A percentile compares a stretch with the other conserved stretches of the same genome.
Conservation (phyloP, 1,284 basidiomycete species). For the Ceratobasidium sp. region DNA sequence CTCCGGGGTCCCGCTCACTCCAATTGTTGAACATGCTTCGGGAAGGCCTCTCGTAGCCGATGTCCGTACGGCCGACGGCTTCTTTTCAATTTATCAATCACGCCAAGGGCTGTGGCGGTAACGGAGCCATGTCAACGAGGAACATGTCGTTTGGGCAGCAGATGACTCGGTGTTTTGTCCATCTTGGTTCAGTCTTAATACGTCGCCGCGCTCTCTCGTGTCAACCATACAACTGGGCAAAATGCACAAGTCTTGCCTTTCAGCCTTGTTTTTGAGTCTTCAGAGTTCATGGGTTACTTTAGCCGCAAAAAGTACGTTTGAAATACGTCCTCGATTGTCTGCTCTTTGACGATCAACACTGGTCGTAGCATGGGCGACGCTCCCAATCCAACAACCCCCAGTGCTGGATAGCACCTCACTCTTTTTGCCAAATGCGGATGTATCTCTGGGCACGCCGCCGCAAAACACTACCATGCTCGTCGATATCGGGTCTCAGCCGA, state of each 20-base stretch:
- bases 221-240: neutral
- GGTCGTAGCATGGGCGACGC: conserved; percentile 11
- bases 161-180: neutral
- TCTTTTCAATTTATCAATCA: conserved; percentile 8
- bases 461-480: conserved; percentile 27
- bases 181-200: neutral
- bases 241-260: neutral
- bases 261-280: neutral
- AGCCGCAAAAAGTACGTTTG: neutral
- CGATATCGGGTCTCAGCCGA: neutral
- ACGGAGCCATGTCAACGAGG: neutral
- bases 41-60: conserved; percentile 11
- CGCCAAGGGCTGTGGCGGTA: neutral
- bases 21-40: conserved; percentile 12
- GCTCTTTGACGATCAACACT: neutral
- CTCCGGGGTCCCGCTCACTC: too few species aligned
- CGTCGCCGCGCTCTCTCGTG: neutral
- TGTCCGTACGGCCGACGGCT: neutral
- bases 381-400: conserved; percentile 9
- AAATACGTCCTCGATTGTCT: neutral
- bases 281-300: neutral
- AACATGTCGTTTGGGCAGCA: neutral
- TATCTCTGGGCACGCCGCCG: conserved; percentile 20
- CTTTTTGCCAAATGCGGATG: conserved; percentile 3
- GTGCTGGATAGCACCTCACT: neutral